These are phyloP conservation scores for Citrus sp. DNA, from an alignment of 345 rosid species.

Conservation along the genomic window DNA sequence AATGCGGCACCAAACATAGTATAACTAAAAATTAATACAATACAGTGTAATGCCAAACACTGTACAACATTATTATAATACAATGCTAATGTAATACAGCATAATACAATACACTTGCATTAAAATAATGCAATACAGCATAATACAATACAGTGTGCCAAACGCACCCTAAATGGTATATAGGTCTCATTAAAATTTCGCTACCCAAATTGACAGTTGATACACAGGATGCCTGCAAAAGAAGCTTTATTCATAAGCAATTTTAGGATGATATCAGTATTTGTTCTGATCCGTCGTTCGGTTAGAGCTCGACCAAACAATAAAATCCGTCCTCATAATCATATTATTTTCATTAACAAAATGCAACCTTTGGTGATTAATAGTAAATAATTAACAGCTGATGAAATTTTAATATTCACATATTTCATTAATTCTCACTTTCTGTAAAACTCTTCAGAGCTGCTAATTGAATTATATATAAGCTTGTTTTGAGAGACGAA, in stretches of 20 bases:
- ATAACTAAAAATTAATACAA: too few relatives aligned
- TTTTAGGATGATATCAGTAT: background rate
- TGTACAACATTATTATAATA: too few relatives aligned
- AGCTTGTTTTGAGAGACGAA: constrained; percentile 23
- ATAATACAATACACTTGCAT: too few relatives aligned
- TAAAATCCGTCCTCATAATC: too few relatives aligned
- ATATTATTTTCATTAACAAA: background rate
- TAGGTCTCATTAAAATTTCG: too few relatives aligned
- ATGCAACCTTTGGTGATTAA: background rate
- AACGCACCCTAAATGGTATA: background rate
- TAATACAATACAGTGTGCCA: too few relatives aligned
- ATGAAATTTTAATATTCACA: background rate
- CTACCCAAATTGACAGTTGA: too few relatives aligned
- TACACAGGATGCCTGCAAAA: background rate
- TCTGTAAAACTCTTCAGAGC: constrained; percentile 1
- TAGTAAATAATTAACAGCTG: background rate
- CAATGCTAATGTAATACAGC: too few relatives aligned
- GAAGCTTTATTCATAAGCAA: background rate
- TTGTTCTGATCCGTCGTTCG: background rate
- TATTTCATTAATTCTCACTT: background rate
- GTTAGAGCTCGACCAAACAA: background rate
- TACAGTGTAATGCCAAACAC: too few relatives aligned
- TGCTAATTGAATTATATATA: background rate
- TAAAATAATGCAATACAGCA: too few relatives aligned
- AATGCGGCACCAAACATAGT: too few relatives aligned